These are phyloP conservation scores for Arthrobotrys megalospora DNA, from an alignment of 2,329 filamentous ascomycete species.

Conservation along the genomic window DNA sequence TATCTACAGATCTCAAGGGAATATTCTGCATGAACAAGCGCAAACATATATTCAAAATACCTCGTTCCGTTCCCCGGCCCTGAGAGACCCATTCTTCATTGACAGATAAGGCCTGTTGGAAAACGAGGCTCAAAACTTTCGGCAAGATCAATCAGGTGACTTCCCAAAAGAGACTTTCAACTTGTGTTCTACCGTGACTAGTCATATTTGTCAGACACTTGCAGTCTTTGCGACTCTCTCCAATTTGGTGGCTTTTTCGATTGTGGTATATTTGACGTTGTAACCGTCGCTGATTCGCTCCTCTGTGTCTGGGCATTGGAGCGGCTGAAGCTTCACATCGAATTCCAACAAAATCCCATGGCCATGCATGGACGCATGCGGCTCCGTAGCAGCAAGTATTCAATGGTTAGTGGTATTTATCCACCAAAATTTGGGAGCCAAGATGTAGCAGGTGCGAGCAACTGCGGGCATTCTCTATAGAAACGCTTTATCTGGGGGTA, in stretches of 20 bases:
- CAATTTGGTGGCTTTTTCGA: slow-evolving; percentile 1
- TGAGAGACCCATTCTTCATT: too few relatives aligned
- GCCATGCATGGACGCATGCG: background rate
- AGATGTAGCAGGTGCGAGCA: too few relatives aligned
- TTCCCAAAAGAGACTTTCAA: background rate
- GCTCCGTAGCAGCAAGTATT: background rate
- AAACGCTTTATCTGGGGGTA: too few relatives aligned
- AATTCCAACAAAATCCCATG: background rate
- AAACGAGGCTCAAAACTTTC: background rate
- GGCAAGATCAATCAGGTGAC: too few relatives aligned
- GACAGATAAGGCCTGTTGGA: too few relatives aligned
- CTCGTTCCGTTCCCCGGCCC: too few relatives aligned
- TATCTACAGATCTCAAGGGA: too few relatives aligned
- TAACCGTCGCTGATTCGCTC: background rate
- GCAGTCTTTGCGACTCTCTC: background rate
- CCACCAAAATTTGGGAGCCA: too few relatives aligned
- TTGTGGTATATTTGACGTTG: background rate
- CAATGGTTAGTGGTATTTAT: too few relatives aligned
- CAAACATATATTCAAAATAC: too few relatives aligned
- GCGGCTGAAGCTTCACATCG: background rate
- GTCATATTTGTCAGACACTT: background rate
- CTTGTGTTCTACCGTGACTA: background rate
- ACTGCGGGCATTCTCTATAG: too few relatives aligned
- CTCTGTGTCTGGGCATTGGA: background rate
- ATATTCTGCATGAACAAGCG: too few relatives aligned